Percentiles rank a stretch among this genome's conserved stretches.
Conservation (phyloP, 192 early-diverging fungal genomes). For the Spizellomyces punctatus region DNA sequence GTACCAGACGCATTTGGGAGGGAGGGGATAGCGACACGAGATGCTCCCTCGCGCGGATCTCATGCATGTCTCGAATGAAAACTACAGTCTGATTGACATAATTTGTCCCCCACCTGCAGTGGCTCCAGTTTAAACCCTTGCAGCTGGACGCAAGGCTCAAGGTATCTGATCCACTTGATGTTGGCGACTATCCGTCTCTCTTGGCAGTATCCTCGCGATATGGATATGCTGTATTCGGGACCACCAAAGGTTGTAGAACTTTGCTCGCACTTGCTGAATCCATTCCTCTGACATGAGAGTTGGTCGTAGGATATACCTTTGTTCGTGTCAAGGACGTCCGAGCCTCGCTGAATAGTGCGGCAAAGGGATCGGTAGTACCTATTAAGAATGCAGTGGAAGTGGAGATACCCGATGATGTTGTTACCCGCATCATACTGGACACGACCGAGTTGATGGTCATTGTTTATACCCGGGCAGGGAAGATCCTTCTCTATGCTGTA, state of each 20-base stretch:
- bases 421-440: conserved; percentile 11
- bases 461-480: neutral
- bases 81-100: too few relatives aligned
- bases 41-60: too few relatives aligned
- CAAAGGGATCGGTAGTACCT: neutral
- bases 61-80: too few relatives aligned
- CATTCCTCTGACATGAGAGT: neutral
- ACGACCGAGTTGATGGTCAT: conserved; percentile 12
- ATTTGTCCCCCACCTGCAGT: conserved; percentile 6
- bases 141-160: conserved; percentile 33
- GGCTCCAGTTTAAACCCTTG: conserved; percentile 36
- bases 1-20: too few relatives aligned
- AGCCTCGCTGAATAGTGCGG: neutral
- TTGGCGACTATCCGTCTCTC: neutral
- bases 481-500: neutral
- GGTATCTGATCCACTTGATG: conserved; percentile 19
- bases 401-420: neutral
- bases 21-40: too few relatives aligned
- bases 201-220: conserved; percentile 17
- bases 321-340: conserved; percentile 11
- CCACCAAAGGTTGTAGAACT: conserved; percentile 4
- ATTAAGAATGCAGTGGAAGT: neutral
- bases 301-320: conserved; percentile 22
- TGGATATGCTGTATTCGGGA: conserved; percentile 22
- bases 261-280: neutral